Conservation (phyloP, 139 green algal species). For the Desmodesmus armatus region DNA sequence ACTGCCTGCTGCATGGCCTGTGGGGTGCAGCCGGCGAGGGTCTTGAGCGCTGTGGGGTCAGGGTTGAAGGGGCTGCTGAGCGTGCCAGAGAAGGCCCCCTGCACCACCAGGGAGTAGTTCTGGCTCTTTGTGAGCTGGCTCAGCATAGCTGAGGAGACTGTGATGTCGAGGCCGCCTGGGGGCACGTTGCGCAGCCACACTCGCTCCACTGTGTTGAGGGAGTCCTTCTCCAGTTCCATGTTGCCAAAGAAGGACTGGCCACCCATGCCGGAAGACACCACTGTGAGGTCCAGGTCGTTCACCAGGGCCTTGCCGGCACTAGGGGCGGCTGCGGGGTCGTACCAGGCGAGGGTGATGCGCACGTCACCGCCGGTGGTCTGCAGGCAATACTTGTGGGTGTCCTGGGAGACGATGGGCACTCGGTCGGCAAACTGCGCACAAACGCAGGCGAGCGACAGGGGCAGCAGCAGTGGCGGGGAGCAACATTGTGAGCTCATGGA, state of each 20-base stretch:
- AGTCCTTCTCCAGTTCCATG: slow-evolving; percentile 63
- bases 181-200: slow-evolving; percentile 62
- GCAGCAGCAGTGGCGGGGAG: not conserved
- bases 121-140: slow-evolving; percentile 47
- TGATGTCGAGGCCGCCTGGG: slow-evolving; percentile 74
- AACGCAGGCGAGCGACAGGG: not conserved
- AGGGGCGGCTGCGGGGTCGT: slow-evolving; percentile 61
- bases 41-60: not conserved
- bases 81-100: slow-evolving; percentile 69
- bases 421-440: slow-evolving; percentile 62
- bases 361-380: slow-evolving; percentile 67
- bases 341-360: slow-evolving; percentile 83
- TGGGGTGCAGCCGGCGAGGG: not conserved
- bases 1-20: not conserved
- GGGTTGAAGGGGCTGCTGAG: slow-evolving; percentile 66
- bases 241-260: slow-evolving; percentile 75
- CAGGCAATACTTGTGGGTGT: slow-evolving; percentile 78
- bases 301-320: slow-evolving; percentile 69
- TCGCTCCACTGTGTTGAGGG: slow-evolving; percentile 87
- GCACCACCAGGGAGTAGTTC: slow-evolving; percentile 81
- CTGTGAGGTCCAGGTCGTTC: slow-evolving; percentile 90
- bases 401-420: slow-evolving; percentile 44
- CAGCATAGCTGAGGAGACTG: slow-evolving; percentile 50
- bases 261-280: slow-evolving; percentile 70
- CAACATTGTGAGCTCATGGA: not conserved